Conservation (phyloP, 1,284 basidiomycete species). For the Xerocomus nothofagi region DNA sequence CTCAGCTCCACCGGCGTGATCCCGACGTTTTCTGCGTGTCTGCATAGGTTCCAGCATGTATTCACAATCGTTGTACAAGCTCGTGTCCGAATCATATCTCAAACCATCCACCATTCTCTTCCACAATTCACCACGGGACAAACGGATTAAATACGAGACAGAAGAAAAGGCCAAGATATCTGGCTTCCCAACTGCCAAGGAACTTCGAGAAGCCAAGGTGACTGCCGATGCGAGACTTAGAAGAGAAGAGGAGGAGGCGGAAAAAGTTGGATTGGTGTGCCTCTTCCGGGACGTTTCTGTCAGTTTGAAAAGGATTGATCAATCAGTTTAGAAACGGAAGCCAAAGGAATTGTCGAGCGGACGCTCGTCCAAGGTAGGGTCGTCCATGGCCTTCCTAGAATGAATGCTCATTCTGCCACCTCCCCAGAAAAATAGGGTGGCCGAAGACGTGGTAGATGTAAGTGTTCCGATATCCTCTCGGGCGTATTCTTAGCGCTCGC, state of each 20-base stretch:
- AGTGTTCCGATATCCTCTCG: conserved; percentile 27
- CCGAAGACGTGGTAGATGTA: conserved; percentile 68
- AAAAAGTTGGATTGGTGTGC: conserved; percentile 69
- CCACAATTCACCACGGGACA: conserved; percentile 74
- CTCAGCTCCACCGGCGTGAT: neutral
- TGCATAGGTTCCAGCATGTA: conserved; percentile 52
- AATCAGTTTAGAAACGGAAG: conserved; percentile 55
- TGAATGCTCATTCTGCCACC: conserved; percentile 2
- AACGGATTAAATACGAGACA: conserved; percentile 68
- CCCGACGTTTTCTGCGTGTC: neutral
- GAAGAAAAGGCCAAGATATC: conserved; percentile 72
- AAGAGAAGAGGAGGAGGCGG: conserved; percentile 70
- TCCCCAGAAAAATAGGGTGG: conserved; percentile 51
- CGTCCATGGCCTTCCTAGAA: neutral
- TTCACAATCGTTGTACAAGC: conserved; percentile 58
- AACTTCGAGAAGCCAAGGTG: conserved; percentile 68
- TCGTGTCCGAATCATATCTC: conserved; percentile 65
- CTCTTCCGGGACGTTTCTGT: neutral
- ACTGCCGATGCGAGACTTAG: conserved; percentile 59
- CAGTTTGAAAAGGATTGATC: conserved; percentile 6
- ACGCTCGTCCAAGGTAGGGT: conserved; percentile 52
- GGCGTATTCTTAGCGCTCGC: conserved; percentile 6
- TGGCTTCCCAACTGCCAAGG: conserved; percentile 75
- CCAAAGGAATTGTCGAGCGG: conserved; percentile 48
- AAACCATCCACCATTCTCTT: conserved; percentile 72